A percentile compares a stretch with the other conserved stretches of the same genome.
phyloP scores from a whole-genome alignment of 1,139 yeast genomes.

The Saccharomyces hybrid region DNA sequence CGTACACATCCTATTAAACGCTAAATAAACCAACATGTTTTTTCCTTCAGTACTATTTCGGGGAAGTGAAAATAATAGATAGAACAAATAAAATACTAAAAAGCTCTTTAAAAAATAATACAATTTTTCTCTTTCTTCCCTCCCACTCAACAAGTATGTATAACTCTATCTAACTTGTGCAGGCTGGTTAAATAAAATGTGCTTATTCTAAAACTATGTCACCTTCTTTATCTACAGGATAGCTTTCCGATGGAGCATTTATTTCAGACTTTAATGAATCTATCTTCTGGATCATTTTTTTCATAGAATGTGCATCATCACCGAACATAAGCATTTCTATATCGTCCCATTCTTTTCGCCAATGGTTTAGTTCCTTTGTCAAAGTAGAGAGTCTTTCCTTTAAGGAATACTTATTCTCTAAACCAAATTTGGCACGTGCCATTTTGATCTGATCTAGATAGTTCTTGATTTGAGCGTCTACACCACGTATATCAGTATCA shows the following conservation, averaged over 20 bases:
- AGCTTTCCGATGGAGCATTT: background rate
- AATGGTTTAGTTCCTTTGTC: constrained; percentile 24
- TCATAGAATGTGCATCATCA: constrained; percentile 26
- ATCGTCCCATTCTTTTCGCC: constrained; percentile 29
- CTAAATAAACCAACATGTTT: background rate
- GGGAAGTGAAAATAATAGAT: background rate
- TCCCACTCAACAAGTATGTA: background rate
- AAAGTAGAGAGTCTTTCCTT: constrained; percentile 19
- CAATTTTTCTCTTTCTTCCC: background rate
- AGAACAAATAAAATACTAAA: background rate
- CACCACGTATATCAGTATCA: constrained; percentile 9
- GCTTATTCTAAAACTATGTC: background rate
- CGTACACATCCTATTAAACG: background rate
- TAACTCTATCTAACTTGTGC: background rate
- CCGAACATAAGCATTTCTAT: constrained; percentile 30
- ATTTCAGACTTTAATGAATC: constrained; percentile 11
- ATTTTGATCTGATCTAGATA: constrained; percentile 26
- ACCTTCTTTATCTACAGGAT: background rate
- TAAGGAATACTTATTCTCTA: constrained; percentile 27
- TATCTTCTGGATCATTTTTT: constrained; percentile 22
- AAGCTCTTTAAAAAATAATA: background rate
- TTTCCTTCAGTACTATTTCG: background rate
- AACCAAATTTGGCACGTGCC: constrained; percentile 26
- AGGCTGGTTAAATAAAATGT: background rate
- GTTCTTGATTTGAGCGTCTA: constrained; percentile 15